Conservation (phyloP, 1,284 basidiomycete genomes). For the Marasmius fiardii region DNA sequence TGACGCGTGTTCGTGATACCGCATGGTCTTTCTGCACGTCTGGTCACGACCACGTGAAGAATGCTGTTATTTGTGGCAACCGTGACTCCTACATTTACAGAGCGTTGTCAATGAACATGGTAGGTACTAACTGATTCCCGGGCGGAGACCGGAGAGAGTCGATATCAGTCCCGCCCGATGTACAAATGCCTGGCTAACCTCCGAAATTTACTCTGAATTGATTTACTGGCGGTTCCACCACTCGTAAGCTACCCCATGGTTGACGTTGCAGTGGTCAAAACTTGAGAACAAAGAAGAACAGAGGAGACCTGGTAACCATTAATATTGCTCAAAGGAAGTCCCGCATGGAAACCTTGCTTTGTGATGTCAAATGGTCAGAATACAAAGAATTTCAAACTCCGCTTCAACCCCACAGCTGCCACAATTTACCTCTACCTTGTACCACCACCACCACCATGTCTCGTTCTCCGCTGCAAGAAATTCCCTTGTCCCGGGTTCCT, state of each 20-base stretch:
- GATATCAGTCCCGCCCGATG: too few species aligned
- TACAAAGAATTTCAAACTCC: neutral
- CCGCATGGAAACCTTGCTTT: neutral
- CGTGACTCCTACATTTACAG: too few species aligned
- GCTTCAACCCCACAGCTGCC: neutral
- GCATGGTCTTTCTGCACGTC: neutral
- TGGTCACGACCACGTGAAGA: slow-evolving; percentile 1
- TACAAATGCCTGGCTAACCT: too few species aligned
- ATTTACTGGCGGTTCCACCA: too few species aligned
- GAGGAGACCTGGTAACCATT: neutral
- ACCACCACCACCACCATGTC: neutral
- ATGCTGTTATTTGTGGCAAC: neutral
- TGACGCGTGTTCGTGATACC: too few species aligned
- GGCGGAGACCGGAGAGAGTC: too few species aligned
- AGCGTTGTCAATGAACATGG: too few species aligned
- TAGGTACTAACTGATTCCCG: too few species aligned
- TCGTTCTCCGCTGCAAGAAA: slow-evolving; percentile 3
- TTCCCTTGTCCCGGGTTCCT: slow-evolving; percentile 1
- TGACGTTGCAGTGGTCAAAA: too few species aligned
- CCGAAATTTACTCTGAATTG: too few species aligned
- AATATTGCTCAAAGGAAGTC: neutral
- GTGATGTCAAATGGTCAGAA: neutral
- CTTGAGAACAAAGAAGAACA: slow-evolving; percentile 5
- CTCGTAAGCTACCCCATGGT: too few species aligned
- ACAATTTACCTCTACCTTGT: too few species aligned